Evolutionary conservation across 805 yeast species (phyloP).

Genomic region (Metschnikowia picachoensis): DNA sequence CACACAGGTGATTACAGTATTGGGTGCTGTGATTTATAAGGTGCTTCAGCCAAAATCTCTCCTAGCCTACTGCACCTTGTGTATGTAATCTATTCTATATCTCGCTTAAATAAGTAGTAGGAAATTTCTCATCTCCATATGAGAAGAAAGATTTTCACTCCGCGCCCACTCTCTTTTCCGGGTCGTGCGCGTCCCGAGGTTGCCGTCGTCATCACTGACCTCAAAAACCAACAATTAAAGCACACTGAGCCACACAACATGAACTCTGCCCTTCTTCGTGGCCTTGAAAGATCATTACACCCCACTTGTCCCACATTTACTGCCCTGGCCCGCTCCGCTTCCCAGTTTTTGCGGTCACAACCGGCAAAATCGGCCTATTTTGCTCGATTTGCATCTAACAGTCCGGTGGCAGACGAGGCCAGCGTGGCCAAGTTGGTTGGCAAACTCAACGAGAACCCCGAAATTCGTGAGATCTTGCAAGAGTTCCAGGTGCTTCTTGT

Average conservation of each 20-base stretch:
- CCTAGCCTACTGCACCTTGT: no score
- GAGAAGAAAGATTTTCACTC: no score
- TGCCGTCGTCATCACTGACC: no score
- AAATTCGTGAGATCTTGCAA: conserved; percentile 25
- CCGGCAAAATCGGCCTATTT: not conserved
- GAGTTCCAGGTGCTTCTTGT: conserved; percentile 30
- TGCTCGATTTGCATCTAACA: conserved; percentile 11
- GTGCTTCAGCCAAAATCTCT: no score
- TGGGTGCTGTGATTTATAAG: no score
- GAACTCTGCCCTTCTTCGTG: conserved; percentile 6
- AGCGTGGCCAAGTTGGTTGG: conserved; percentile 18
- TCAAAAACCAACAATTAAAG: no score
- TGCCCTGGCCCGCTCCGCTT: not conserved
- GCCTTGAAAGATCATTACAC: conserved; percentile 3
- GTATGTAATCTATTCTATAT: no score
- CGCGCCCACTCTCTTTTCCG: no score
- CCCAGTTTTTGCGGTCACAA: not conserved
- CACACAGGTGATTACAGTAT: no score
- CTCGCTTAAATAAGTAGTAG: no score
- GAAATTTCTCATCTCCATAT: no score
- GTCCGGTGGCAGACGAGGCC: conserved; percentile 8
- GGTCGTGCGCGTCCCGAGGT: no score
- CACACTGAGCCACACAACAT: not conserved
- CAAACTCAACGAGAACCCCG: conserved; percentile 25
- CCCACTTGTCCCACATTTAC: not conserved